Evolutionary conservation across 352 stramenopile genomes (phyloP).

Genomic region (Blastocystis sp.): DNA sequence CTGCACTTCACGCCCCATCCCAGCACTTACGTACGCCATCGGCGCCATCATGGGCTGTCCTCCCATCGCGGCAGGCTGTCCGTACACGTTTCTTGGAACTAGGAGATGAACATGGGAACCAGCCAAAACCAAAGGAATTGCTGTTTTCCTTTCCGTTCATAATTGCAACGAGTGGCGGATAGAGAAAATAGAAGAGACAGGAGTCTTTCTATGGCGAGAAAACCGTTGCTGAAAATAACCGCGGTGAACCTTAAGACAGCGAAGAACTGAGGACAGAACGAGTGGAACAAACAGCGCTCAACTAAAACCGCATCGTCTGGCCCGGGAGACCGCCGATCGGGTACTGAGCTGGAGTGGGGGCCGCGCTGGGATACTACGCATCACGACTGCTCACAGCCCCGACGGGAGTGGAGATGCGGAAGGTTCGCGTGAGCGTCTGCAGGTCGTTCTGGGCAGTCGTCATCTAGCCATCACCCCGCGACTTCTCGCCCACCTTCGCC

Average conservation of each 20-base stretch:
- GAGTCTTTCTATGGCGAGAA: no score
- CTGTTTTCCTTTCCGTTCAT: not conserved
- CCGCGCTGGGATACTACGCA: not conserved
- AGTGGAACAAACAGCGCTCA: not conserved
- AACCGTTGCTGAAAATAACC: not conserved
- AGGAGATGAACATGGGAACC: not conserved
- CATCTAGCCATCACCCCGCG: conserved; percentile 19
- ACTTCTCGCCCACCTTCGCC: not conserved
- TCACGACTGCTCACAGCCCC: not conserved
- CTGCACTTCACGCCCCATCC: not conserved
- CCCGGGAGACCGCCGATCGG: not conserved
- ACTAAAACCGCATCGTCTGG: not conserved
- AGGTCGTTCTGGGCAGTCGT: conserved; percentile 48
- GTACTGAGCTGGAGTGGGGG: not conserved
- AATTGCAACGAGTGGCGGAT: no score
- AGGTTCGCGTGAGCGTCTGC: conserved; percentile 47
- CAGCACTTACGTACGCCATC: no score
- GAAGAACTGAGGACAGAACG: not conserved
- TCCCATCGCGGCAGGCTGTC: no score
- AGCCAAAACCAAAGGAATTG: not conserved
- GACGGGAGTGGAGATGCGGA: conserved; percentile 39
- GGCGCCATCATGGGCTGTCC: no score
- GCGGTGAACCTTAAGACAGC: not conserved
- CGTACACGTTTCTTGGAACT: not conserved
- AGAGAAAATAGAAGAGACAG: no score